Base-by-base conservation (phyloP, 768 basidiomycete genomes). In the Solioccasus polychromus region DNA sequence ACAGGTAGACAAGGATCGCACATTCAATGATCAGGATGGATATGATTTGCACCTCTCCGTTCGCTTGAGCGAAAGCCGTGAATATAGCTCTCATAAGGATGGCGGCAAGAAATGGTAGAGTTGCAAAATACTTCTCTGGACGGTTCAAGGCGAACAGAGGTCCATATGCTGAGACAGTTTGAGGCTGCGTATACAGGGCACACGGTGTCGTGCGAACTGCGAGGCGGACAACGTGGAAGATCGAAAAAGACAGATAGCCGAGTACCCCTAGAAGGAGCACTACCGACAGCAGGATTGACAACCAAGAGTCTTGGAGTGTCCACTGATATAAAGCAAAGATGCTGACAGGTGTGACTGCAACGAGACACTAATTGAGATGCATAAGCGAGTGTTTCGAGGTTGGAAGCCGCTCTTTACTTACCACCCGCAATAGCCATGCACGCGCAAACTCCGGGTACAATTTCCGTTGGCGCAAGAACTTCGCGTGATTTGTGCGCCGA, bases 321-420 rank as follows among this genome's bases (percentile, higher is more conserved):
- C 93, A 97, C 64, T 97, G 93, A 64, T 85, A 92, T 59, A 96
- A 78, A 8, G 80, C 72, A 54, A 96, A 90, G 50, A 87, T 78
- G 50, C 82, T 66, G 47, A 92, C 69, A 8, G 94, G 94, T 39
- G 79, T 70, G 53, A 82, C 71, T 20, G 74, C 67, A 35, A 89
- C 64, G n/a, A 92, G 64, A 14, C 73, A 79, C 83, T 86, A 49
- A 12, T 42, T 25, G 11, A 42, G 9, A 10, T 8, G 25, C 30
- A 22, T 52, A 10, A 56, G 36, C 6, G 28, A 8, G 31, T 17
- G 39, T 39, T 46, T 19, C 47, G 19, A 24, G 12, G 48, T 5
- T 19, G 35, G 36, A 31, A 26, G 17, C 19, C 23, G 25, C 8
- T 29, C 32, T n/a, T 40, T 35, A 69, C 80, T 70, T 63, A 90